Evolutionary conservation across 225 moss, liverwort and hornwort genomes (phyloP).

Genomic region (Lunularia cruciata): DNA sequence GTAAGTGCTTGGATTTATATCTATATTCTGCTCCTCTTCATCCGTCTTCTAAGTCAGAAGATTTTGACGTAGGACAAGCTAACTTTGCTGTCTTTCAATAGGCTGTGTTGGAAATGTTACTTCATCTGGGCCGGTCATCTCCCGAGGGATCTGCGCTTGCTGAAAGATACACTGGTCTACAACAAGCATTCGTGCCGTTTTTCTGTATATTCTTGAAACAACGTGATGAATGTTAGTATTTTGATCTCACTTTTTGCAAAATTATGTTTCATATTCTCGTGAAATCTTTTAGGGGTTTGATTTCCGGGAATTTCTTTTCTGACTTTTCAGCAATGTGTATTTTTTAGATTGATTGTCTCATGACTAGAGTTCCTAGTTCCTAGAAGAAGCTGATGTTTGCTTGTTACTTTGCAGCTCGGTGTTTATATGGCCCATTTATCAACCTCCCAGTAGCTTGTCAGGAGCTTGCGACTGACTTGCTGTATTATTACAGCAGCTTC

Average conservation of each 20-base stretch:
- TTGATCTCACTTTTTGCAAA: no score
- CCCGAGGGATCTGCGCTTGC: constrained; percentile 63
- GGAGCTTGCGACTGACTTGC: constrained; percentile 66
- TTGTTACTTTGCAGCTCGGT: constrained; percentile 52
- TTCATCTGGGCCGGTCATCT: constrained; percentile 80
- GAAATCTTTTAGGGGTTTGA: no score
- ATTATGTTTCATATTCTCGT: not conserved
- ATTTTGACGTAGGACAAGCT: not conserved
- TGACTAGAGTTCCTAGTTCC: not conserved
- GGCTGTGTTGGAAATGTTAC: constrained; percentile 90
- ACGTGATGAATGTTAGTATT: constrained; percentile 41
- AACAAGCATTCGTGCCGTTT: constrained; percentile 88
- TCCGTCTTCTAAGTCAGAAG: no score
- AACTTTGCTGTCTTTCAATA: constrained; percentile 23
- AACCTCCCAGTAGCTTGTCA: constrained; percentile 76
- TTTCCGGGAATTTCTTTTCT: not conserved
- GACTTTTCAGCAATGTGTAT: not conserved
- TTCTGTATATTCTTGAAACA: constrained; percentile 76
- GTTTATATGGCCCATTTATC: constrained; percentile 80
- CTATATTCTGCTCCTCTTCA: no score
- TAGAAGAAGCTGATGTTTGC: not conserved
- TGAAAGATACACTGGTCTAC: constrained; percentile 67
- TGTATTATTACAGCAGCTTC: constrained; percentile 68
- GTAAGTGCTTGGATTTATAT: no score
- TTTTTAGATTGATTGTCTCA: not conserved